Evolutionary conservation across 2,329 filamentous ascomycete genomes (phyloP).

Genomic region (Amphichorda felina): DNA sequence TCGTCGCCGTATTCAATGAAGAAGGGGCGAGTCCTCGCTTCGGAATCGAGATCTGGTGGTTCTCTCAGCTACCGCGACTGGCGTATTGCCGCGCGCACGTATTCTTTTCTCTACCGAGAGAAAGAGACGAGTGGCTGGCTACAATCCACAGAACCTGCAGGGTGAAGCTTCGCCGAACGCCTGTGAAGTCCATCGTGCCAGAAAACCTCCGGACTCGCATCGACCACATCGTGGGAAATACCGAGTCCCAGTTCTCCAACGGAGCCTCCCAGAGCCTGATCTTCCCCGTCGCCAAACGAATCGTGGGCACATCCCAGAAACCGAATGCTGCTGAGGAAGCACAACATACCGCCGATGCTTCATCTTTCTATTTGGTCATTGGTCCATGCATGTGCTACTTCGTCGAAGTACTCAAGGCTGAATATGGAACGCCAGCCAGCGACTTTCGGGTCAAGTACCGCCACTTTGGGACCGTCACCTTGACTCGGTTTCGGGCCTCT

Average conservation of each 20-base stretch:
- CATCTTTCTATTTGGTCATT: constrained; percentile 42
- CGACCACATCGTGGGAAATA: constrained; percentile 29
- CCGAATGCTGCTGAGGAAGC: constrained; percentile 26
- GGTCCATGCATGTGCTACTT: constrained; percentile 41
- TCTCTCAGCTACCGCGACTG: constrained; percentile 27
- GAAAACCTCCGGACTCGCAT: constrained; percentile 35
- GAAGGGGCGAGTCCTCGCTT: constrained; percentile 36
- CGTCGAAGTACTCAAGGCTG: constrained; percentile 34
- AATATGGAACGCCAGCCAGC: constrained; percentile 25
- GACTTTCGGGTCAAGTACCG: constrained; percentile 38
- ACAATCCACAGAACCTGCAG: constrained; percentile 30
- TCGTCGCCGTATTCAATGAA: constrained; percentile 40
- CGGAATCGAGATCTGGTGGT: constrained; percentile 47
- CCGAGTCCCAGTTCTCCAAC: constrained; percentile 23
- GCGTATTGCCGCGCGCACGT: constrained; percentile 34
- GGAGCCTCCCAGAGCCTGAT: constrained; percentile 22
- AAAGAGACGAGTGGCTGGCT: constrained; percentile 37
- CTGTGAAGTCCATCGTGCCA: constrained; percentile 24
- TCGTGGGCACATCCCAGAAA: constrained; percentile 25
- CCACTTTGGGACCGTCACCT: constrained; percentile 38
- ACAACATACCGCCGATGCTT: constrained; percentile 34
- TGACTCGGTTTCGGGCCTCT: constrained; percentile 38
- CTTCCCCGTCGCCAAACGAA: constrained; percentile 40
- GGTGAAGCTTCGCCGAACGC: constrained; percentile 20
- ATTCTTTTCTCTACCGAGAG: constrained; percentile 34